Conservation (phyloP, 192 early-diverging fungal genomes). For the Rhizoclosmatium globosum region DNA sequence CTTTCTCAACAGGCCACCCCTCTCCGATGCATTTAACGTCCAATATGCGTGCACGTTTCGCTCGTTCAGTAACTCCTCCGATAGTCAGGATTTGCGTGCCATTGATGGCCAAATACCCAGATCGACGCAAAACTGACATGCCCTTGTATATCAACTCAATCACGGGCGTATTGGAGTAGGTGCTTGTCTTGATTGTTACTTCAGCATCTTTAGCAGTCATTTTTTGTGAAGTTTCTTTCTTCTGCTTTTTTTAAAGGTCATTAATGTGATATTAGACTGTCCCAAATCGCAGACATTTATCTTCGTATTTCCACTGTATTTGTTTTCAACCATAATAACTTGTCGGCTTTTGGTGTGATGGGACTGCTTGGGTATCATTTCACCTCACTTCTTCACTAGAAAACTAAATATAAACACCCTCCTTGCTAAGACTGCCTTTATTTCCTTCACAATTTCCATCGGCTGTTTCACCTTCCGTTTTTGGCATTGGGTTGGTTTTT, state of each 20-base stretch:
- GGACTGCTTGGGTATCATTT: too few relatives aligned
- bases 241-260: background rate
- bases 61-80: background rate
- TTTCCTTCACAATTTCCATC: too few relatives aligned
- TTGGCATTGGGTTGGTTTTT: too few relatives aligned
- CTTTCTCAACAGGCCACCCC: conserved; percentile 20
- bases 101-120: background rate
- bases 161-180: background rate
- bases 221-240: background rate
- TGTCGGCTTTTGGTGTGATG: too few relatives aligned
- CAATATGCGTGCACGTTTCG: conserved; percentile 3
- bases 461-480: too few relatives aligned
- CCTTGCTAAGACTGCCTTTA: too few relatives aligned
- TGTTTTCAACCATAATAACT: too few relatives aligned
- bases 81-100: conserved; percentile 13
- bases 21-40: conserved; percentile 5
- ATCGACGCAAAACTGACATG: background rate
- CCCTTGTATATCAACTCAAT: background rate
- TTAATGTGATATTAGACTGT: too few relatives aligned
- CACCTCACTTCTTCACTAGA: too few relatives aligned
- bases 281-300: too few relatives aligned
- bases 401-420: too few relatives aligned
- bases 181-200: background rate
- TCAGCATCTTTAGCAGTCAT: background rate
- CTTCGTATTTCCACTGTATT: too few relatives aligned